These are phyloP conservation scores for Geosmithia flava DNA, from an alignment of 2,329 filamentous ascomycete genomes.

Conservation along the genomic window DNA sequence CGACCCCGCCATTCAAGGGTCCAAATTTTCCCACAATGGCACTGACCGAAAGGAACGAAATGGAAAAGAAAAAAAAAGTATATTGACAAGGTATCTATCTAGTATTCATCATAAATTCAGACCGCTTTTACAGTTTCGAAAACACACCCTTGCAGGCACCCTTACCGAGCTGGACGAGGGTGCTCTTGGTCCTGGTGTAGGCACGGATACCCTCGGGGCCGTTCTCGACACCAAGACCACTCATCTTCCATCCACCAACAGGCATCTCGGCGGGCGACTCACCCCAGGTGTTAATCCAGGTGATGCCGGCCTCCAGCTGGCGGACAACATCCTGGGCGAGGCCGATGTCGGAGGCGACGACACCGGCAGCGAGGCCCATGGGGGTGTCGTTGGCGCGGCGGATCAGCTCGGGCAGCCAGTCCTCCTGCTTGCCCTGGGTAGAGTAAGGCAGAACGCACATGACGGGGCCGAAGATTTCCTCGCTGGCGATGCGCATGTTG, in stretches of 20 bases:
- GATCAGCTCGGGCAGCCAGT: constrained; percentile 54
- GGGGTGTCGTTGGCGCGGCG: constrained; percentile 63
- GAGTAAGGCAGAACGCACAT: constrained; percentile 70
- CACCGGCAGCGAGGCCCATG: constrained; percentile 71
- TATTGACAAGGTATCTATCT: background rate
- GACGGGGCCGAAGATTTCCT: constrained; percentile 85
- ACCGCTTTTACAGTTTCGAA: constrained; percentile 43
- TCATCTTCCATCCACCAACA: constrained; percentile 86
- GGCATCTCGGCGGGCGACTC: constrained; percentile 86
- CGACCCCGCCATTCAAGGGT: background rate
- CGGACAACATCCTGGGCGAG: constrained; percentile 59
- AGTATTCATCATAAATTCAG: background rate
- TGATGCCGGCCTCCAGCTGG: constrained; percentile 71
- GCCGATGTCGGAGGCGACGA: constrained; percentile 68
- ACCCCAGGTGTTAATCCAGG: constrained; percentile 92
- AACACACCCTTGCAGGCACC: constrained; percentile 56
- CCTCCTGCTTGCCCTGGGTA: constrained; percentile 7
- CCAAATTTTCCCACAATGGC: background rate
- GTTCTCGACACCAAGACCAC: constrained; percentile 80
- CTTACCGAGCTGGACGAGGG: constrained; percentile 65
- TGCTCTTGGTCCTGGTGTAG: constrained; percentile 82
- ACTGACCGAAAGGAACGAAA: too few species aligned
- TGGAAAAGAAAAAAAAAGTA: background rate
- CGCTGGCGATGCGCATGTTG: constrained; percentile 63
- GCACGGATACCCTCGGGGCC: constrained; percentile 66